These are phyloP conservation scores for Capsicum pubescens DNA, from an alignment of 257 asterid genomes.

Conservation along the genomic window DNA sequence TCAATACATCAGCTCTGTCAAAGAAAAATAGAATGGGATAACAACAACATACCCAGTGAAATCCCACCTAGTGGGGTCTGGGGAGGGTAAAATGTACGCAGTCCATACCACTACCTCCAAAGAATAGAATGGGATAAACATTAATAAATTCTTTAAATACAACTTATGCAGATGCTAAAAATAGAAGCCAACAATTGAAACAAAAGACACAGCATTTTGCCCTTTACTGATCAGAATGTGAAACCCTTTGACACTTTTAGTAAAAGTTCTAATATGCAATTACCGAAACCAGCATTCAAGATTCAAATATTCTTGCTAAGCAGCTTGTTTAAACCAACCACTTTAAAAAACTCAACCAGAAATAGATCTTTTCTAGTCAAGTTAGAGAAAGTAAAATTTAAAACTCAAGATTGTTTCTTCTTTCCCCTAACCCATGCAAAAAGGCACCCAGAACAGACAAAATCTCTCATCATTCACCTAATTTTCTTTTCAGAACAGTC, in stretches of 20 bases:
- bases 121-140: constrained; percentile 24
- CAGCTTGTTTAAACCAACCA: constrained; percentile 2
- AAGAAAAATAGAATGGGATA: constrained; percentile 10
- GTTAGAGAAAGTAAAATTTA: constrained; percentile 9
- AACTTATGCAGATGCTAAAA: not conserved
- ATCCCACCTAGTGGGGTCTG: no score
- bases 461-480: constrained; percentile 6
- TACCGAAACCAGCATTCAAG: constrained; percentile 10
- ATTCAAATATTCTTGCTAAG: constrained; percentile 14
- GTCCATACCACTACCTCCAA: no score
- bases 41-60: no score
- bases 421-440: not conserved
- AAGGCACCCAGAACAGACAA: not conserved
- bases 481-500: not conserved
- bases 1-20: constrained; percentile 86
- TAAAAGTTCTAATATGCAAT: not conserved
- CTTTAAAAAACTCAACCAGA: not conserved
- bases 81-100: no score
- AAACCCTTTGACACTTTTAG: not conserved
- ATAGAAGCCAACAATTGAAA: constrained; percentile 24
- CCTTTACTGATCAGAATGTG: constrained; percentile 6
- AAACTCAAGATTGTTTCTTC: not conserved
- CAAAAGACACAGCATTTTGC: constrained; percentile 35
- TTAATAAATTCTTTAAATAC: not conserved
- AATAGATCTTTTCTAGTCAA: not conserved